These are phyloP conservation scores for Senna tora DNA, from an alignment of 306 rosid species.

Conservation along the genomic window DNA sequence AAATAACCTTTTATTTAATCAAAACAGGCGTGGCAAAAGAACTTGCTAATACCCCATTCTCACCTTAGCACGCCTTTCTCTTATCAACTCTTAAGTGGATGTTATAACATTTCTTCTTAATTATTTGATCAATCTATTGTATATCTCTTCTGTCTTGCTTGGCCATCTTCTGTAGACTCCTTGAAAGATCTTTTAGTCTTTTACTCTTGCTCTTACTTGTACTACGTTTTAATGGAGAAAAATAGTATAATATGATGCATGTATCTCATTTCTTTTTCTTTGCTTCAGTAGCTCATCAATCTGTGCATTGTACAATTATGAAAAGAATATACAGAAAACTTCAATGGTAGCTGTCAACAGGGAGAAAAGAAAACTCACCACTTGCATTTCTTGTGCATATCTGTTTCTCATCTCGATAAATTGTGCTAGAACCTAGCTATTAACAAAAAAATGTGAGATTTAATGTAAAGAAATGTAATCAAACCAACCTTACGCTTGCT, in stretches of 20 bases:
- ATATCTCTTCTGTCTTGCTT: slow-evolving; percentile 63
- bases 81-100: slow-evolving; percentile 86
- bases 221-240: slow-evolving; percentile 79
- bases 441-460: slow-evolving; percentile 36
- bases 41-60: slow-evolving; percentile 33
- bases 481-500: slow-evolving; percentile 35
- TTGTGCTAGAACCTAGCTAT: slow-evolving; percentile 90
- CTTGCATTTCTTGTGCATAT: slow-evolving; percentile 95
- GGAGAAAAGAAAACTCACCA: slow-evolving; percentile 51
- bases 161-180: slow-evolving; percentile 76
- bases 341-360: slow-evolving; percentile 6
- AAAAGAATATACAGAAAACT: slow-evolving; percentile 20
- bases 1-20: slow-evolving; percentile 12
- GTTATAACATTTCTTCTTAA: slow-evolving; percentile 93
- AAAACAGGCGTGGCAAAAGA: slow-evolving; percentile 27
- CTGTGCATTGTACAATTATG: slow-evolving; percentile 60
- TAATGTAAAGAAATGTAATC: slow-evolving; percentile 11
- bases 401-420: slow-evolving; percentile 91
- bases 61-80: slow-evolving; percentile 90
- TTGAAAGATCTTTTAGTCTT: slow-evolving; percentile 64
- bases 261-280: slow-evolving; percentile 89
- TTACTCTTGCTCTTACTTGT: slow-evolving; percentile 68
- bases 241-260: slow-evolving; percentile 74
- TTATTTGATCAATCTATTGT: slow-evolving; percentile 79
- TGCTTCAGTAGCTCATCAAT: slow-evolving; percentile 90